Percentiles rank a stretch among this genome's conserved stretches.
These are phyloP conservation scores for Litsea cubeba DNA, from an alignment of 164 flowering plant genomes.

Conservation along the genomic window DNA sequence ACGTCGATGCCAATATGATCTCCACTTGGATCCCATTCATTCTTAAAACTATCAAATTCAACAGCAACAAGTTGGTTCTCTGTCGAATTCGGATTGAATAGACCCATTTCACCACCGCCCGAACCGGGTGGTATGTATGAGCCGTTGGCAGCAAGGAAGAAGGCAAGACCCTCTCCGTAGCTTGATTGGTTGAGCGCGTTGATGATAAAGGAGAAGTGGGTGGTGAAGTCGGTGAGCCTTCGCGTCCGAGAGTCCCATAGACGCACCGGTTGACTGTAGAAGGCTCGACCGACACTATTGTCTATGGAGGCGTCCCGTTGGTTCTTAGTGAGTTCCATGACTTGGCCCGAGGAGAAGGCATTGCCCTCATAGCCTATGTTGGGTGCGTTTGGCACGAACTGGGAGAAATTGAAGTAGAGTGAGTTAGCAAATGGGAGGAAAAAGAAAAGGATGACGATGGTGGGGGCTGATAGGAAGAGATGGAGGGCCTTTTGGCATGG, in stretches of 20 bases:
- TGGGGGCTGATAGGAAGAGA: not conserved
- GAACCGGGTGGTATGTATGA: slow-evolving; percentile 19
- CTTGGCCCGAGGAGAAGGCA: slow-evolving; percentile 2
- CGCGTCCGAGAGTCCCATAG: slow-evolving; percentile 36
- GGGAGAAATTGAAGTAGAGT: slow-evolving; percentile 25
- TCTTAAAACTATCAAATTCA: slow-evolving; percentile 47
- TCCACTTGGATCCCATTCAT: slow-evolving; percentile 39
- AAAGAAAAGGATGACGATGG: slow-evolving; percentile 7
- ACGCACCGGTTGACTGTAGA: slow-evolving; percentile 23
- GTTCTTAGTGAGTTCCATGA: slow-evolving; percentile 27
- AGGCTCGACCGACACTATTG: slow-evolving; percentile 28
- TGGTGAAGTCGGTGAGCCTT: slow-evolving; percentile 36
- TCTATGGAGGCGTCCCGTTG: not conserved
- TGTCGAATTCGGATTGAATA: slow-evolving; percentile 11
- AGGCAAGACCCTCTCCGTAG: slow-evolving; percentile 48
- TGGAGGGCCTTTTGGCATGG: not conserved
- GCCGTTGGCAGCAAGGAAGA: slow-evolving; percentile 42
- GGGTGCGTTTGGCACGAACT: slow-evolving; percentile 3
- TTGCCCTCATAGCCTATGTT: slow-evolving; percentile 15
- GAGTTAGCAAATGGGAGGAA: slow-evolving; percentile 13
- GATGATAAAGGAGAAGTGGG: slow-evolving; percentile 44
- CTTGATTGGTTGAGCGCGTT: not conserved
- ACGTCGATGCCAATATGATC: slow-evolving; percentile 51
- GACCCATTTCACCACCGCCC: slow-evolving; percentile 25
- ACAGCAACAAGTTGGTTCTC: slow-evolving; percentile 34